Evolutionary conservation across 257 asterid species (phyloP).

Genomic region (Linaria vulgaris): DNA sequence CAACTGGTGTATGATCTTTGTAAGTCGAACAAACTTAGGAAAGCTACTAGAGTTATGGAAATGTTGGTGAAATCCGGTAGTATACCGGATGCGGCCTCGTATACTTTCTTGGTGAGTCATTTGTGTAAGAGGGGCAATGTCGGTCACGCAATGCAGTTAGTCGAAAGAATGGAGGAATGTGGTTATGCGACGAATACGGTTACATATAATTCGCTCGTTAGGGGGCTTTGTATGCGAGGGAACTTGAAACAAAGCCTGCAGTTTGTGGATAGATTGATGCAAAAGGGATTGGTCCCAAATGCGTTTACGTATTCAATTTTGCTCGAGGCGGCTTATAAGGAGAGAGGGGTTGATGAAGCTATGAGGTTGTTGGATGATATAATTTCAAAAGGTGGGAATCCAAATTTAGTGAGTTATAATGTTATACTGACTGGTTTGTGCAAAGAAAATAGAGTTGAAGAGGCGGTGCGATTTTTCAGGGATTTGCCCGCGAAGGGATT

Average conservation of each 20-base stretch:
- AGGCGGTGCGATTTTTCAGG: constrained; percentile 67
- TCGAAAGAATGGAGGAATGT: constrained; percentile 77
- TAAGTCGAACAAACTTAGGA: constrained; percentile 59
- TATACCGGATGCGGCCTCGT: constrained; percentile 68
- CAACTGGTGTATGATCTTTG: constrained; percentile 82
- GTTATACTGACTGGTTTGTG: constrained; percentile 80
- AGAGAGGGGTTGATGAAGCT: constrained; percentile 81
- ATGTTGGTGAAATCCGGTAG: constrained; percentile 68
- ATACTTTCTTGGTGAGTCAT: constrained; percentile 65
- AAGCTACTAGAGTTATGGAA: constrained; percentile 84
- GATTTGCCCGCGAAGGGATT: constrained; percentile 69
- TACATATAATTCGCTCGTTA: constrained; percentile 69
- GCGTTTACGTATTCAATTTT: constrained; percentile 79
- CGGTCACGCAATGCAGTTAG: constrained; percentile 90
- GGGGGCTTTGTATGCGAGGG: constrained; percentile 82
- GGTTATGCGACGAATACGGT: constrained; percentile 69
- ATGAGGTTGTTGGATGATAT: constrained; percentile 64
- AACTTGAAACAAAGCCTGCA: constrained; percentile 59
- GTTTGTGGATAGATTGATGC: constrained; percentile 64
- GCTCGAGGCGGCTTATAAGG: constrained; percentile 90
- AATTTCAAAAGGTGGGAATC: constrained; percentile 67
- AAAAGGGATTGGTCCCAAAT: constrained; percentile 78
- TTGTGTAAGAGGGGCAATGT: constrained; percentile 81
- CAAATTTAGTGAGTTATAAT: constrained; percentile 80
- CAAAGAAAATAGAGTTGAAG: constrained; percentile 75